Evolutionary conservation across 2,329 filamentous ascomycete species (phyloP).

Genomic region (Pyrenochaeta sp.): DNA sequence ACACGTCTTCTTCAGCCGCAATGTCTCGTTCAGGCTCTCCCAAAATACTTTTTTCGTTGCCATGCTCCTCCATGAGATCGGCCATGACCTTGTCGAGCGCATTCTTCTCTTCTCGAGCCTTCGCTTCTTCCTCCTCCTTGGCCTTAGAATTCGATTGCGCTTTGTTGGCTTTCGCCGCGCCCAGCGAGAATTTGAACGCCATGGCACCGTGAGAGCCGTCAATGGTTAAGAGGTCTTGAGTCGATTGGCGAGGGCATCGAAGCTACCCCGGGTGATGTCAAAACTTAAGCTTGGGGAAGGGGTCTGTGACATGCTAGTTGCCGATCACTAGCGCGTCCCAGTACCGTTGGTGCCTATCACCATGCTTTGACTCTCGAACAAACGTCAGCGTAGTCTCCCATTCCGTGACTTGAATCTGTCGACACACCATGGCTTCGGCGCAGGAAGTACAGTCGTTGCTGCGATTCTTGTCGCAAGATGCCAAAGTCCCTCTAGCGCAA

Average conservation of each 20-base stretch:
- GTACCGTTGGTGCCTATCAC: neutral
- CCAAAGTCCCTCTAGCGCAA: slow-evolving; percentile 63
- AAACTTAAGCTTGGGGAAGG: slow-evolving; percentile 15
- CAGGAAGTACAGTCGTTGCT: slow-evolving; percentile 58
- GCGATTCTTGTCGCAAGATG: slow-evolving; percentile 66
- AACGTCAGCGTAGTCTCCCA: slow-evolving; percentile 4
- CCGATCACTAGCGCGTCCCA: slow-evolving; percentile 26
- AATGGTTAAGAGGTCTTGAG: neutral
- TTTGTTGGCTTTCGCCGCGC: slow-evolving; percentile 34
- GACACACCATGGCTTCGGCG: slow-evolving; percentile 39
- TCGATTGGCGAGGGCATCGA: neutral
- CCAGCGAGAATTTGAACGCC: slow-evolving; percentile 43
- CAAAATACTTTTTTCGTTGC: slow-evolving; percentile 31
- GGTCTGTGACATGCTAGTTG: slow-evolving; percentile 13
- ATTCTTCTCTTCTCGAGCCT: slow-evolving; percentile 42
- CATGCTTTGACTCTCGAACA: neutral
- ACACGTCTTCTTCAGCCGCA: slow-evolving; percentile 32
- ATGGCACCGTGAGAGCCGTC: slow-evolving; percentile 17
- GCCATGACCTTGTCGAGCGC: slow-evolving; percentile 43
- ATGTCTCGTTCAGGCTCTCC: slow-evolving; percentile 32
- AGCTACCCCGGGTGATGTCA: neutral
- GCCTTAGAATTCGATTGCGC: slow-evolving; percentile 34
- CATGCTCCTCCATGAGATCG: slow-evolving; percentile 42
- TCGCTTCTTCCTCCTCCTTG: slow-evolving; percentile 43
- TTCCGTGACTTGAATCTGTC: neutral